Conservation (phyloP, 495 filamentous ascomycete species). For the Bombardia bombarda region DNA sequence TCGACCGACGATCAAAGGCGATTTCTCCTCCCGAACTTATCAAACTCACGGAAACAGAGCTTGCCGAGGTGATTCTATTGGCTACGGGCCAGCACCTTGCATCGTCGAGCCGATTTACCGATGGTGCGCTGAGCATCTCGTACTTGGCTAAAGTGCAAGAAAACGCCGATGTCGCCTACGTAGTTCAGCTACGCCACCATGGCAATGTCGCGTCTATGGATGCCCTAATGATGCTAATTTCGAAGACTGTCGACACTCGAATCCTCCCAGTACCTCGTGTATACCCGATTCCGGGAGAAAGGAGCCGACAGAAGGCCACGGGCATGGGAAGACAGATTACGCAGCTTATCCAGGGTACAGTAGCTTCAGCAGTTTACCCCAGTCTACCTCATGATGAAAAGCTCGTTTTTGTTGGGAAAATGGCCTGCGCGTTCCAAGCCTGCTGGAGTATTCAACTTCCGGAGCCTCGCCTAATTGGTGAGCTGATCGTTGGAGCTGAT, state of each 20-base stretch:
- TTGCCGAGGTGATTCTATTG: not conserved
- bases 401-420: not conserved
- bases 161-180: constrained; percentile 1
- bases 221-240: not conserved
- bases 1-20: not conserved
- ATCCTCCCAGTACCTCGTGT: constrained; percentile 1
- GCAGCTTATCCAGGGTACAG: not conserved
- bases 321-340: constrained; percentile 3
- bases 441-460: constrained; percentile 2
- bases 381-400: not conserved
- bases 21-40: constrained; percentile 1
- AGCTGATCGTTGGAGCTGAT: not conserved
- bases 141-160: constrained; percentile 2
- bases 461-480: not conserved
- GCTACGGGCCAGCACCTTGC: constrained; percentile 2
- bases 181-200: constrained; percentile 2
- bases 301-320: not conserved
- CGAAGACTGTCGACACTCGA: not conserved
- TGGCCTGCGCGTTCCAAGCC: constrained; percentile 2
- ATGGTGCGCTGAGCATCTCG: constrained; percentile 3
- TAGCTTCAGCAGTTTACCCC: not conserved
- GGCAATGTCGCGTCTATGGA: constrained; percentile 2
- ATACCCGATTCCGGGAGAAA: constrained; percentile 1
- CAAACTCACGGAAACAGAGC: constrained; percentile 1
- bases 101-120: constrained; percentile 1